Evolutionary conservation across 371 early-diverging fungal species (phyloP).

Genomic region (Cokeromyces recurvatus): DNA sequence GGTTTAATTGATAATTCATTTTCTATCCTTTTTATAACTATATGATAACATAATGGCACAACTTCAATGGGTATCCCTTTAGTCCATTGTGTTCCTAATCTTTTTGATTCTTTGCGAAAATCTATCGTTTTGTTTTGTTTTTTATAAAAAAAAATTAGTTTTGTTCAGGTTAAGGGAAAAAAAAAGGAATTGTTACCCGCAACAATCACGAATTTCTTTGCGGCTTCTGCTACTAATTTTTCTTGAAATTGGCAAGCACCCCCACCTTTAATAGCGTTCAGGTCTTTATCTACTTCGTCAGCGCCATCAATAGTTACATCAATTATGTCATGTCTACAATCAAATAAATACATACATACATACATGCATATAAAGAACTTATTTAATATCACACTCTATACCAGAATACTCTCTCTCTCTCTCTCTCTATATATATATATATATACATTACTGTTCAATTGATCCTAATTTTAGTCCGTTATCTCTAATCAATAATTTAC

Average conservation of each 20-base stretch:
- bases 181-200: no score
- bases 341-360: no score
- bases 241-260: slow-evolving; percentile 93
- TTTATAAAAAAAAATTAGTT: background rate
- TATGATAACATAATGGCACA: slow-evolving; percentile 68
- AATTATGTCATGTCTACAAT: slow-evolving; percentile 51
- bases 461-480: slow-evolving; percentile 62
- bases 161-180: no score
- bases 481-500: slow-evolving; percentile 72
- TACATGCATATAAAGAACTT: no score
- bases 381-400: no score
- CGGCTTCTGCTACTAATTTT: slow-evolving; percentile 82
- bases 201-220: slow-evolving; percentile 80
- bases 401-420: no score
- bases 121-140: slow-evolving; percentile 53
- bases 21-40: slow-evolving; percentile 11
- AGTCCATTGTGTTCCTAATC: slow-evolving; percentile 77
- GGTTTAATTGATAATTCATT: slow-evolving; percentile 22
- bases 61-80: slow-evolving; percentile 91
- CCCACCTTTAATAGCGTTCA: slow-evolving; percentile 93
- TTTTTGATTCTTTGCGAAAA: slow-evolving; percentile 74
- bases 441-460: slow-evolving; percentile 56
- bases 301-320: slow-evolving; percentile 96
- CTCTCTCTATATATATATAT: no score
- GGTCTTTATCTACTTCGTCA: slow-evolving; percentile 79